Evolutionary conservation across 805 yeast genomes (phyloP).

Genomic region (Saturnispora galanensis): DNA sequence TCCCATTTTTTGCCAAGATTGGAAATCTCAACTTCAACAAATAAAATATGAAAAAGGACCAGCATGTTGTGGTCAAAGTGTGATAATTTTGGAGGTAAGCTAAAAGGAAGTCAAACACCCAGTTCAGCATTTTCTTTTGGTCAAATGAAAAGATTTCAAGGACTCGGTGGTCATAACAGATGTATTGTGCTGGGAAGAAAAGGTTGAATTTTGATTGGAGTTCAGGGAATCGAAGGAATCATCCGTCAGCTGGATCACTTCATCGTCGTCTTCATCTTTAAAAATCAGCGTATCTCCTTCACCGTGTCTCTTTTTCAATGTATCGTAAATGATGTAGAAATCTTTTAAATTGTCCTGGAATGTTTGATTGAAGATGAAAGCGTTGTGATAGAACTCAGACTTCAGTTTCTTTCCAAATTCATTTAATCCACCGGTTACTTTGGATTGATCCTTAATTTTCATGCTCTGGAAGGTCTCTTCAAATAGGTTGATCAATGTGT

Average conservation of each 20-base stretch:
- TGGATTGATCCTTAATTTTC: slow-evolving; percentile 9
- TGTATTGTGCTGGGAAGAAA: slow-evolving; percentile 6
- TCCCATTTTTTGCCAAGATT: too few relatives aligned
- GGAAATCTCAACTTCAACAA: too few relatives aligned
- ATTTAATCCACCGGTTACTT: slow-evolving; percentile 11
- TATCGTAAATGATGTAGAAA: slow-evolving; percentile 20
- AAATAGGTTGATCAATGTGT: slow-evolving; percentile 13
- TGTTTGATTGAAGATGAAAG: slow-evolving; percentile 15
- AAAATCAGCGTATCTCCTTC: background rate
- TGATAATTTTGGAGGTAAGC: too few relatives aligned
- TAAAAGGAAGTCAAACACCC: too few relatives aligned
- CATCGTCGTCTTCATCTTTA: background rate
- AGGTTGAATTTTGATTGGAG: slow-evolving; percentile 6
- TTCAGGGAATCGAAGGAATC: slow-evolving; percentile 6
- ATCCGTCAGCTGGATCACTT: slow-evolving; percentile 9
- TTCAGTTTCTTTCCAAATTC: slow-evolving; percentile 16
- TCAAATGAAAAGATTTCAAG: slow-evolving; percentile 10
- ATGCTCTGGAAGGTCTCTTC: slow-evolving; percentile 5
- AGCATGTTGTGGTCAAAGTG: too few relatives aligned
- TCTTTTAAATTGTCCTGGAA: slow-evolving; percentile 23
- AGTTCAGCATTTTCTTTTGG: background rate
- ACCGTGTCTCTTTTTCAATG: slow-evolving; percentile 15
- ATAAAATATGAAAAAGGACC: too few relatives aligned
- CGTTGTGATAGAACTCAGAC: slow-evolving; percentile 17
- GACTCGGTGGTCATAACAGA: background rate